Conservation (phyloP, 768 basidiomycete genomes). For the Termitomyces eurrhizus region DNA sequence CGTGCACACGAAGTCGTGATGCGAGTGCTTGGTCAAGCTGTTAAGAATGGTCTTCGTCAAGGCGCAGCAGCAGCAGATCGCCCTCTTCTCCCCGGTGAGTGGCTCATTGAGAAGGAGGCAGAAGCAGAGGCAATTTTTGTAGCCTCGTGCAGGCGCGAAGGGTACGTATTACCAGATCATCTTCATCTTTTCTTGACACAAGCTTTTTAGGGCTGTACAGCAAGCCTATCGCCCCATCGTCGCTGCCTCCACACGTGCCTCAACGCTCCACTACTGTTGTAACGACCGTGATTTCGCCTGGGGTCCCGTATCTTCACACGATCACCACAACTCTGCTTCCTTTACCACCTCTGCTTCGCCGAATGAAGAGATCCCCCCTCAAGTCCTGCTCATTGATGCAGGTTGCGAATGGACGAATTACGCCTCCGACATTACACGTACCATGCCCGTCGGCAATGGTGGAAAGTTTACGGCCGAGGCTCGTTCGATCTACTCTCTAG, state of each 20-base stretch:
- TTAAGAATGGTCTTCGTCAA: conserved; percentile 49
- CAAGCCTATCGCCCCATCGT: conserved; percentile 95
- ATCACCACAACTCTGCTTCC: conserved; percentile 48
- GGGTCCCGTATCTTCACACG: conserved; percentile 63
- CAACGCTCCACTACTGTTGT: conserved; percentile 93
- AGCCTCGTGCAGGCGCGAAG: conserved; percentile 83
- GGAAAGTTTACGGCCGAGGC: conserved; percentile 86
- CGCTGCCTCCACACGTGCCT: conserved; percentile 80
- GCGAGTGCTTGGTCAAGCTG: conserved; percentile 79
- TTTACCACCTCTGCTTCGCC: conserved; percentile 35
- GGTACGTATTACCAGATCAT: conserved; percentile 42
- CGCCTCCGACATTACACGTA: conserved; percentile 62
- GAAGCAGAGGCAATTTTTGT: conserved; percentile 95
- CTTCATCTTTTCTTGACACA: background rate
- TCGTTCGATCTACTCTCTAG: conserved; percentile 79
- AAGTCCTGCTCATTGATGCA: conserved; percentile 89
- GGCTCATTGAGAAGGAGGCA: conserved; percentile 88
- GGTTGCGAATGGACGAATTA: conserved; percentile 80
- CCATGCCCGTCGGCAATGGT: conserved; percentile 91
- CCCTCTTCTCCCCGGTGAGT: conserved; percentile 69
- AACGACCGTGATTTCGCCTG: conserved; percentile 86
- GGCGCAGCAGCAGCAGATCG: conserved; percentile 42
- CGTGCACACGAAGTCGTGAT: conserved; percentile 90
- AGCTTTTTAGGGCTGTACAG: conserved; percentile 56
- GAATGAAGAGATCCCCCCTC: conserved; percentile 44